Evolutionary conservation across 2,329 filamentous ascomycete species (phyloP).

Genomic region (Xylariaceae sp.): DNA sequence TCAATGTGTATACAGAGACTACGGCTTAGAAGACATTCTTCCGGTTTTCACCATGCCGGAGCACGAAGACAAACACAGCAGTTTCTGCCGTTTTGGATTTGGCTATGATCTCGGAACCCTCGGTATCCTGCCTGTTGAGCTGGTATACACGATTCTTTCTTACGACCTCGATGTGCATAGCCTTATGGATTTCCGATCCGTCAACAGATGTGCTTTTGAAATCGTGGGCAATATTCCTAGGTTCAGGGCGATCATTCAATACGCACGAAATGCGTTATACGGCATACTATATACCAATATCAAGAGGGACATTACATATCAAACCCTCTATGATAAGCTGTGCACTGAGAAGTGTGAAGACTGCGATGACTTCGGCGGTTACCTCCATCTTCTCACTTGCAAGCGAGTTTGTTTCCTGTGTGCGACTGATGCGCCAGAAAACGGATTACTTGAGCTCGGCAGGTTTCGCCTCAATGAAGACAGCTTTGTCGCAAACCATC

Average conservation of each 20-base stretch:
- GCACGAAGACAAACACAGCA: no score
- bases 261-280: constrained; percentile 4
- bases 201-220: constrained; percentile 2
- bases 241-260: neutral
- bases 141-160: constrained; percentile 1
- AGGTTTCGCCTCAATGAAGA: neutral
- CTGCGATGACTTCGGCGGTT: constrained; percentile 6
- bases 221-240: neutral
- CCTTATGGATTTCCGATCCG: neutral
- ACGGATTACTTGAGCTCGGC: constrained; percentile 1
- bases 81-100: no score
- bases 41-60: no score
- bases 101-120: constrained; percentile 4
- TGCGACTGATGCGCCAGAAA: neutral
- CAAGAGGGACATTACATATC: constrained; percentile 3
- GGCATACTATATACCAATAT: constrained; percentile 2
- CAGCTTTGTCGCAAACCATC: neutral
- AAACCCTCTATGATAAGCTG: constrained; percentile 4
- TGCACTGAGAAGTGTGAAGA: constrained; percentile 1
- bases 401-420: constrained; percentile 6
- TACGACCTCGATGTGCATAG: neutral
- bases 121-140: constrained; percentile 3
- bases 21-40: no score
- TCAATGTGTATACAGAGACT: no score
- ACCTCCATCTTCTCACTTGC: constrained; percentile 6